Conservation (phyloP, 2,329 filamentous ascomycete genomes). For the Metarhizium robertsii region DNA sequence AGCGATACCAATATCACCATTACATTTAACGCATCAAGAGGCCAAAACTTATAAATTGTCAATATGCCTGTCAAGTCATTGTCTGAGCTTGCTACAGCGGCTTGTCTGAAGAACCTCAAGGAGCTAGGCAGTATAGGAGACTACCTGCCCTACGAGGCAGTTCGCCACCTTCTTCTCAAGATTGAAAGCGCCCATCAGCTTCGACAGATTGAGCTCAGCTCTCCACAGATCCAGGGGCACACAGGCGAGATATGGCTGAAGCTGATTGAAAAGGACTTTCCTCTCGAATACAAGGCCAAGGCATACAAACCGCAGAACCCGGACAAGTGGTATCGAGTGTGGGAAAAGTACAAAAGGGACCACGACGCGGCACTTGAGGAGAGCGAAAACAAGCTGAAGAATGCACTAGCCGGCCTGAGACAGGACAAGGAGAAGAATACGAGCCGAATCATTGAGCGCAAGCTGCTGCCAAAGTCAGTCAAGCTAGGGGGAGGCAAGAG, state of each 20-base stretch:
- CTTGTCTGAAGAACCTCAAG: slow-evolving; percentile 44
- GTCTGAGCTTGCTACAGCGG: slow-evolving; percentile 37
- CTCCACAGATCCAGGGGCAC: slow-evolving; percentile 64
- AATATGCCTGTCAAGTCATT: slow-evolving; percentile 40
- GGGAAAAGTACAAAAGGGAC: slow-evolving; percentile 56
- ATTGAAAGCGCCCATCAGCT: slow-evolving; percentile 69
- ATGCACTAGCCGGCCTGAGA: slow-evolving; percentile 47
- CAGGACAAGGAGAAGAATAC: slow-evolving; percentile 48
- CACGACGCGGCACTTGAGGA: slow-evolving; percentile 48
- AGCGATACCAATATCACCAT: neutral
- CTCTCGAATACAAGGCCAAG: slow-evolving; percentile 50
- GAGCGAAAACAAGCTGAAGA: slow-evolving; percentile 49
- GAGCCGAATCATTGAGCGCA: slow-evolving; percentile 45
- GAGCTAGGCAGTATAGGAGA: slow-evolving; percentile 62
- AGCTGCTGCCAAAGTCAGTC: slow-evolving; percentile 32
- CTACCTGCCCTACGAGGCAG: slow-evolving; percentile 53
- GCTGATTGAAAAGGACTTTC: slow-evolving; percentile 72
- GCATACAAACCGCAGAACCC: slow-evolving; percentile 57
- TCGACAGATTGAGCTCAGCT: slow-evolving; percentile 62
- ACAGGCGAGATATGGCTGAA: slow-evolving; percentile 67
- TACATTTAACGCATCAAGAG: neutral
- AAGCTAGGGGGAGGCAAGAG: slow-evolving; percentile 20
- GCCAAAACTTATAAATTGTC: neutral
- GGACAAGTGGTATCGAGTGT: slow-evolving; percentile 68
- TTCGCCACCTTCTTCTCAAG: slow-evolving; percentile 59